Conservation (phyloP, 768 basidiomycete genomes). For the Trametes cubensis region DNA sequence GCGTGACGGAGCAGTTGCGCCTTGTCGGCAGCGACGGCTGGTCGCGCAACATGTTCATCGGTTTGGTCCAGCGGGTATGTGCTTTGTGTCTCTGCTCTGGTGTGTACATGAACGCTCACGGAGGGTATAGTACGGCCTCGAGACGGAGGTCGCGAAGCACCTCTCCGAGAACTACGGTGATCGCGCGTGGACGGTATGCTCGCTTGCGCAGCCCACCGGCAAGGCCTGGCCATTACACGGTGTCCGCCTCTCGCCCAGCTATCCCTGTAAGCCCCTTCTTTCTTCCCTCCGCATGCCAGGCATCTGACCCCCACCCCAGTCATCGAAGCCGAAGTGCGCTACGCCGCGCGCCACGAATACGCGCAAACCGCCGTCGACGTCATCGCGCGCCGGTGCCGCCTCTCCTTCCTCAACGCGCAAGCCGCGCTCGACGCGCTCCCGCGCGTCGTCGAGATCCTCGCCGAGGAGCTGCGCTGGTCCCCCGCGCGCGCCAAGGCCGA, state of each 20-base stretch:
- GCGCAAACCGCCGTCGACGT: conserved; percentile 92
- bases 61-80: conserved; percentile 85
- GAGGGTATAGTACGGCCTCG: conserved; percentile 72
- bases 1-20: conserved; percentile 79
- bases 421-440: conserved; percentile 86
- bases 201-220: conserved; percentile 76
- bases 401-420: conserved; percentile 90
- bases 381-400: conserved; percentile 88
- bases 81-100: not conserved
- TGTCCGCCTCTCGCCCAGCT: conserved; percentile 63
- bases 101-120: not conserved
- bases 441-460: conserved; percentile 89
- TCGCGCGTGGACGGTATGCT: conserved; percentile 92
- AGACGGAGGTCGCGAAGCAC: conserved; percentile 91
- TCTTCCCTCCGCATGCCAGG: too few species aligned
- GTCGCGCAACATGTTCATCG: conserved; percentile 96
- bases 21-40: conserved; percentile 93
- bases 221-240: conserved; percentile 88
- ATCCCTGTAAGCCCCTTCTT: too few species aligned
- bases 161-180: conserved; percentile 95
- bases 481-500: conserved; percentile 59
- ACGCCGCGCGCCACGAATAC: conserved; percentile 88
- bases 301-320: conserved; percentile 49
- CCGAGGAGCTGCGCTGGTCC: conserved; percentile 80
- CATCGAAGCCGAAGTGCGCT: conserved; percentile 92